Conservation (phyloP, 495 filamentous ascomycete genomes). For the Penicillium chermesinum region DNA sequence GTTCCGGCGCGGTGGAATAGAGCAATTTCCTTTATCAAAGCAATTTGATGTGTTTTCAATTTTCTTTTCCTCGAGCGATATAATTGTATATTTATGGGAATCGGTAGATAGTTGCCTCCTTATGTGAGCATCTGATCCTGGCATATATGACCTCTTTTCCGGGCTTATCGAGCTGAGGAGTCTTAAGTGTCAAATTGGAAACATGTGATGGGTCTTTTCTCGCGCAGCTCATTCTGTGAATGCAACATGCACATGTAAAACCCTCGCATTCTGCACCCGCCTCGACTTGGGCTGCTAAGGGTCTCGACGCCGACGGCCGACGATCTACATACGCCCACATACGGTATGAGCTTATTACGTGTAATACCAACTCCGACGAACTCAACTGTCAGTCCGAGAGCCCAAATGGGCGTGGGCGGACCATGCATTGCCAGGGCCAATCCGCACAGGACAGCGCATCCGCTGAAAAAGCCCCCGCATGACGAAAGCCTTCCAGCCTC, state of each 20-base stretch:
- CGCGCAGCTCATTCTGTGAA: not conserved
- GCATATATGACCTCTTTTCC: too few species aligned
- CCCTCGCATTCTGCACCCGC: not conserved
- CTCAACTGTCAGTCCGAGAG: not conserved
- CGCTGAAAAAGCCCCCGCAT: not conserved
- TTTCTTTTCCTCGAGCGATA: not conserved
- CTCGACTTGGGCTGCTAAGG: not conserved
- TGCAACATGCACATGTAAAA: not conserved
- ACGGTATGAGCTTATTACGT: not conserved
- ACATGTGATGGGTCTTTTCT: too few species aligned
- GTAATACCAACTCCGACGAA: not conserved
- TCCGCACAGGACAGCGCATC: not conserved
- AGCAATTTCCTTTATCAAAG: not conserved
- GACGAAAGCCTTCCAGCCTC: not conserved
- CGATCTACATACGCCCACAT: not conserved
- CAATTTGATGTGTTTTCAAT: not conserved
- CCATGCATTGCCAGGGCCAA: not conserved
- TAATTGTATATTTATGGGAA: not conserved
- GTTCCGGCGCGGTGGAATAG: not conserved
- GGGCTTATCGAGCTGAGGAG: too few species aligned
- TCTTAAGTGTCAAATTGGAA: too few species aligned
- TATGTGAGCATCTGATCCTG: too few species aligned
- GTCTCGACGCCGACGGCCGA: not conserved
- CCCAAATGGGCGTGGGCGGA: not conserved
- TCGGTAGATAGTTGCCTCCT: not conserved